These are phyloP conservation scores for Alnus glutinosa DNA, from an alignment of 306 rosid genomes.

Conservation along the genomic window DNA sequence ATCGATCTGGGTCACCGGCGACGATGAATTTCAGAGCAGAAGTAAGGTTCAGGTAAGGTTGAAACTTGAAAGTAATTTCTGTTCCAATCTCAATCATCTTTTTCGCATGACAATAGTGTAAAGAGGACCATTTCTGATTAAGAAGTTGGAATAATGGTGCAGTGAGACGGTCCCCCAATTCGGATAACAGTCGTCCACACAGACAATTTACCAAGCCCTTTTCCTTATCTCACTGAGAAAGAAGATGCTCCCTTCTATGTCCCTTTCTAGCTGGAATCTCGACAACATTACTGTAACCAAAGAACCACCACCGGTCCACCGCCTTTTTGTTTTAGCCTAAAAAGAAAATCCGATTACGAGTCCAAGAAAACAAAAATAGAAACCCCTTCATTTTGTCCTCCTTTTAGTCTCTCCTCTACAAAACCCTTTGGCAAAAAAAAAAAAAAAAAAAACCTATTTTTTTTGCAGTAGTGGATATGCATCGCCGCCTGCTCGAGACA, in stretches of 20 bases:
- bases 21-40: background rate
- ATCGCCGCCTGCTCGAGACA: constrained; percentile 42
- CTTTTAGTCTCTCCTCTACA: background rate
- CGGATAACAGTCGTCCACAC: constrained; percentile 38
- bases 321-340: background rate
- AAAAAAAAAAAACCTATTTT: background rate
- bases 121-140: constrained; percentile 48
- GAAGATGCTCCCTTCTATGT: constrained; percentile 39
- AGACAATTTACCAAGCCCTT: constrained; percentile 33
- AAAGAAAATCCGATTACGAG: background rate
- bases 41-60: background rate
- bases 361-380: too few relatives aligned
- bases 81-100: constrained; percentile 14
- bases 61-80: background rate
- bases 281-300: constrained; percentile 31
- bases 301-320: constrained; percentile 20
- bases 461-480: constrained; percentile 2
- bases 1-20: background rate
- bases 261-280: constrained; percentile 48
- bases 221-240: constrained; percentile 31
- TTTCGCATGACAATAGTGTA: constrained; percentile 1
- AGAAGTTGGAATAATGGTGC: constrained; percentile 39
- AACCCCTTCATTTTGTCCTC: background rate
- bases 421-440: background rate
- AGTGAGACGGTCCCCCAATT: constrained; percentile 44